A percentile compares a stretch with the other conserved stretches of the same genome.
phyloP scores from a whole-genome alignment of 106 monocot species.

The Phalaenopsis aphrodite region DNA sequence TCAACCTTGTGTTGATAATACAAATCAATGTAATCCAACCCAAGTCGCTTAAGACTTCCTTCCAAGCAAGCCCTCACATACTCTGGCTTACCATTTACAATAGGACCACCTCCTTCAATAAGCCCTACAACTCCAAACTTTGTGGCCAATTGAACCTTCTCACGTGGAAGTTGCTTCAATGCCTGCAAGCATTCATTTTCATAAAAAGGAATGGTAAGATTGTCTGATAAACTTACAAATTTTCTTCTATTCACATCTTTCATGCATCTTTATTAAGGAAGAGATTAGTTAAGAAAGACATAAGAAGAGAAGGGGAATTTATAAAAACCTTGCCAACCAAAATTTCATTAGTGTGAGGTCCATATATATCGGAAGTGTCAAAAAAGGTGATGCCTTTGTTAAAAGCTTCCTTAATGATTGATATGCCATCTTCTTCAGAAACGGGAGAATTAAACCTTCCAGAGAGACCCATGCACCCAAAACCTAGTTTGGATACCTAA shows the following conservation, averaged over 20 bases:
- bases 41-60: slow-evolving; percentile 40
- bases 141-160: slow-evolving; percentile 24
- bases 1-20: slow-evolving; percentile 56
- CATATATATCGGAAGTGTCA: slow-evolving; percentile 71
- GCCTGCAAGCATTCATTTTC: slow-evolving; percentile 17
- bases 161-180: slow-evolving; percentile 44
- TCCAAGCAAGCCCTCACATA: slow-evolving; percentile 44
- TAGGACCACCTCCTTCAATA: background rate
- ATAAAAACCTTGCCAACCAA: slow-evolving; percentile 60
- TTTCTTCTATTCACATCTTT: background rate
- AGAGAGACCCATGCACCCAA: slow-evolving; percentile 82
- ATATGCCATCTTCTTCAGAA: slow-evolving; percentile 42
- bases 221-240: background rate
- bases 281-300: background rate
- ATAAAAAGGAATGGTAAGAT: too few relatives aligned
- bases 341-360: slow-evolving; percentile 59
- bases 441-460: slow-evolving; percentile 61
- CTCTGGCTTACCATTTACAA: slow-evolving; percentile 40
- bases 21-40: slow-evolving; percentile 44
- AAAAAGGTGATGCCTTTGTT: slow-evolving; percentile 75
- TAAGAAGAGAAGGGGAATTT: background rate
- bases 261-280: background rate
- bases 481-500: slow-evolving; percentile 78
- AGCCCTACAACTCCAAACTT: slow-evolving; percentile 35
- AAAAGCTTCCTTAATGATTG: slow-evolving; percentile 69